phyloP scores from a whole-genome alignment of 148 eudicot genomes.

The Spergularia bocconei region DNA sequence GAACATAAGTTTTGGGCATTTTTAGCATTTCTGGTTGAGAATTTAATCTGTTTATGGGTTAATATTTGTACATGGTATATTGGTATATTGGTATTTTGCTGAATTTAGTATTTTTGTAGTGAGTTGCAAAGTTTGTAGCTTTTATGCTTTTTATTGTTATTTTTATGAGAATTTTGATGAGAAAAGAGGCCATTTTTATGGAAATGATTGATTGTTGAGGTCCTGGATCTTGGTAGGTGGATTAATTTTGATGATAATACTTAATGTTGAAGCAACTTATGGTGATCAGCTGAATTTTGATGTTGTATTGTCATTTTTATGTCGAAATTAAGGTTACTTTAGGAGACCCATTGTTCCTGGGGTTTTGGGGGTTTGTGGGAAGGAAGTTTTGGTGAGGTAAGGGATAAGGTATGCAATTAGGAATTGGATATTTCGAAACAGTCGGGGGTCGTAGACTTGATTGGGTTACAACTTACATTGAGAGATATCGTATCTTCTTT shows the following conservation, averaged over 20 bases:
- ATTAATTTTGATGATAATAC: background rate
- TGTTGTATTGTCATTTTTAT: background rate
- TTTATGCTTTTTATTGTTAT: background rate
- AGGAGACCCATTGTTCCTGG: background rate
- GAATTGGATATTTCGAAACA: no score
- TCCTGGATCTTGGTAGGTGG: constrained; percentile 11
- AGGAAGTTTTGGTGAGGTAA: no score
- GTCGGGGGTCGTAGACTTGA: no score
- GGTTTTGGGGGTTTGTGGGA: background rate
- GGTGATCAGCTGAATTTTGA: background rate
- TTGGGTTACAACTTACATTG: no score
- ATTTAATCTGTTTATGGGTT: background rate
- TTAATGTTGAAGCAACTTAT: background rate
- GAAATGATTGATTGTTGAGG: background rate
- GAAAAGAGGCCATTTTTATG: background rate
- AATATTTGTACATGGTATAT: background rate
- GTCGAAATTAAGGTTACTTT: background rate
- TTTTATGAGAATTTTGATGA: no score
- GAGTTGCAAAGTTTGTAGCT: constrained; percentile 3
- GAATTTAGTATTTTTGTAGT: background rate
- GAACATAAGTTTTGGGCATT: background rate
- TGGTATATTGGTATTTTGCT: no score
- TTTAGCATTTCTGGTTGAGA: background rate
- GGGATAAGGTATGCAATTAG: no score
- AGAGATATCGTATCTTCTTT: no score